phyloP scores from a whole-genome alignment of 2,329 filamentous ascomycete species.

The Metarhizium anisopliae region DNA sequence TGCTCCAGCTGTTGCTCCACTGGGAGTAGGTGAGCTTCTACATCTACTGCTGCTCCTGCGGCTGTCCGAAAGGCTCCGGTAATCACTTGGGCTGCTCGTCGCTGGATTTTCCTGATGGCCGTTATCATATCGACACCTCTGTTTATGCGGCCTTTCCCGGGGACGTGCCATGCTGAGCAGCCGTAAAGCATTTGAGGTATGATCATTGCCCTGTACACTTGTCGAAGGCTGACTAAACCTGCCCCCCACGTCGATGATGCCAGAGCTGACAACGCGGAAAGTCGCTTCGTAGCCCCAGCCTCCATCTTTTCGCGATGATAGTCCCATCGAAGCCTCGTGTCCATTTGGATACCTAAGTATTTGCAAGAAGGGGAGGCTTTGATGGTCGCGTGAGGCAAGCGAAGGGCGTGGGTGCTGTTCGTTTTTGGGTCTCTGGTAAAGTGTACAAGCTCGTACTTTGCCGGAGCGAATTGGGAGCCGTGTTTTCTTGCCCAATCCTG shows the following conservation, averaged over 20 bases:
- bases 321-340: too few species aligned
- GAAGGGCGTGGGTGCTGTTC: too few species aligned
- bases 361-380: too few species aligned
- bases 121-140: conserved; percentile 7
- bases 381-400: too few species aligned
- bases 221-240: conserved; percentile 13
- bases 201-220: conserved; percentile 17
- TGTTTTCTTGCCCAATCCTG: too few species aligned
- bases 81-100: too few species aligned
- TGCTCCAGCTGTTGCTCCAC: conserved; percentile 13
- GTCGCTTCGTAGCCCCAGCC: conserved; percentile 9
- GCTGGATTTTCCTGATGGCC: too few species aligned
- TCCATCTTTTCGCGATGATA: conserved; percentile 15
- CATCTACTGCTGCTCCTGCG: conserved; percentile 14
- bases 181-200: conserved; percentile 17
- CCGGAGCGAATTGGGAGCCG: too few species aligned
- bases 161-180: conserved; percentile 17
- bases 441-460: too few species aligned
- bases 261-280: conserved; percentile 15
- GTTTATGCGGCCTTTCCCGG: conserved; percentile 1
- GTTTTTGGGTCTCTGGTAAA: too few species aligned
- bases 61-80: too few species aligned
- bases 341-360: too few species aligned
- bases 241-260: conserved; percentile 15
- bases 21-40: conserved; percentile 17